Percentiles rank a stretch among this genome's conserved stretches.
Evolutionary conservation across 352 stramenopile species (phyloP).

Genomic region (Phytophthora foliorum): DNA sequence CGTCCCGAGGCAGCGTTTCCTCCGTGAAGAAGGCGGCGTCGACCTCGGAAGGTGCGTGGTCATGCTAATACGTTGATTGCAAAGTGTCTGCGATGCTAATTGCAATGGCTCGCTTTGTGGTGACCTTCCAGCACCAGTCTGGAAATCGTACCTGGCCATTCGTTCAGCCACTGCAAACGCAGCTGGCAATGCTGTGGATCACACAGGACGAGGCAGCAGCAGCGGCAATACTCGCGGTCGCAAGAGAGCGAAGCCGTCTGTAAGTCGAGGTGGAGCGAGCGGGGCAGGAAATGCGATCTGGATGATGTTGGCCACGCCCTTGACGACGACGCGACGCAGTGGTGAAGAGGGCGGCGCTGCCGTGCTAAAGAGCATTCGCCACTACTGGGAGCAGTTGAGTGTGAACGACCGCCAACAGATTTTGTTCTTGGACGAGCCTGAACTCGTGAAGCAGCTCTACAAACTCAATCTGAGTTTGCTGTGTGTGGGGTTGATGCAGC

Average conservation of each 20-base stretch:
- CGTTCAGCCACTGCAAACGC: slow-evolving; percentile 39
- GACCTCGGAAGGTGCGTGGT: slow-evolving; percentile 34
- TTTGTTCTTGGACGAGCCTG: slow-evolving; percentile 81
- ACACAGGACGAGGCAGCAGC: not conserved
- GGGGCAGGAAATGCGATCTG: slow-evolving; percentile 24
- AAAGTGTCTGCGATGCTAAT: slow-evolving; percentile 10
- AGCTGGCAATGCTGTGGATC: slow-evolving; percentile 4
- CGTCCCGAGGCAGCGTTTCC: slow-evolving; percentile 28
- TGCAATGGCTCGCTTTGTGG: not conserved
- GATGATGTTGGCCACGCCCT: slow-evolving; percentile 35
- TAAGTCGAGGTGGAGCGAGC: slow-evolving; percentile 13
- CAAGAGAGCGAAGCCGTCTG: slow-evolving; percentile 56
- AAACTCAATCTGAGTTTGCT: slow-evolving; percentile 89
- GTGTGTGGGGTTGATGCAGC: slow-evolving; percentile 87
- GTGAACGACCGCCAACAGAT: slow-evolving; percentile 76
- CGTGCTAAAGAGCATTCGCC: slow-evolving; percentile 46
- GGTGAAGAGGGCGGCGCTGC: slow-evolving; percentile 21
- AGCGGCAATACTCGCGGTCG: slow-evolving; percentile 21
- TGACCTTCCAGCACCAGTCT: slow-evolving; percentile 59
- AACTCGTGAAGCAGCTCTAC: slow-evolving; percentile 89
- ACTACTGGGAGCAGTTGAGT: slow-evolving; percentile 78
- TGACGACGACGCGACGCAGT: slow-evolving; percentile 18
- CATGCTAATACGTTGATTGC: not conserved
- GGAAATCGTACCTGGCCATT: slow-evolving; percentile 70
- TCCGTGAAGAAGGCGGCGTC: slow-evolving; percentile 40